phyloP scores from a whole-genome alignment of 805 yeast genomes.

The Candida hispaniensis region DNA sequence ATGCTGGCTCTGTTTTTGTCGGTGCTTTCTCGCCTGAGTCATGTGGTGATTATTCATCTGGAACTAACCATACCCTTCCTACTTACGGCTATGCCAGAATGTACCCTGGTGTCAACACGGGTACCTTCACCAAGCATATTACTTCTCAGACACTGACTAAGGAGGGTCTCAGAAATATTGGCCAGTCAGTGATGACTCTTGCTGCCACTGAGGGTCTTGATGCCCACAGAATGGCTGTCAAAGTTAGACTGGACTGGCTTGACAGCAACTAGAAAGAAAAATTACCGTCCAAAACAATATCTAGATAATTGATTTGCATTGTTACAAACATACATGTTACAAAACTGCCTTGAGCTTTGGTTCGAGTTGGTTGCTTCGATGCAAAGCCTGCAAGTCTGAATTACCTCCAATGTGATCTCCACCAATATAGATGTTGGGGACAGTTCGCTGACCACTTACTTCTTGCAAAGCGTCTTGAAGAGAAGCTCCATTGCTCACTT shows the following conservation, averaged over 20 bases:
- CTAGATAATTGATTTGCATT: too few relatives aligned
- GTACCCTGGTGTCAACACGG: constrained; percentile 94
- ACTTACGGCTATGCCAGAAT: constrained; percentile 97
- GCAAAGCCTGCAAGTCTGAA: constrained; percentile 70
- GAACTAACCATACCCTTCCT: constrained; percentile 97
- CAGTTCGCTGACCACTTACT: constrained; percentile 85
- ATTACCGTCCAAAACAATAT: too few relatives aligned
- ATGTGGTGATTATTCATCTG: constrained; percentile 96
- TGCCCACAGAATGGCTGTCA: constrained; percentile 95
- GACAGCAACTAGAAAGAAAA: too few relatives aligned
- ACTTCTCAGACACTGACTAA: constrained; percentile 86
- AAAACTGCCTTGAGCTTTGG: constrained; percentile 22
- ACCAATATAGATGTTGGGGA: constrained; percentile 82
- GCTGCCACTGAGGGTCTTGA: constrained; percentile 96
- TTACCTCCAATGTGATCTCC: constrained; percentile 96
- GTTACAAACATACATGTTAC: too few relatives aligned
- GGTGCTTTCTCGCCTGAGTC: constrained; percentile 96
- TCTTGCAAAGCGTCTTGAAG: constrained; percentile 71
- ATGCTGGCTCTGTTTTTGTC: constrained; percentile 95
- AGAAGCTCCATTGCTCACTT: constrained; percentile 56
- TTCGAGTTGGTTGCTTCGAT: constrained; percentile 50
- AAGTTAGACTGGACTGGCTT: constrained; percentile 89
- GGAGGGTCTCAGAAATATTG: constrained; percentile 76
- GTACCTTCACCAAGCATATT: constrained; percentile 88
- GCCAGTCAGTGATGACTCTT: constrained; percentile 91